phyloP scores from a whole-genome alignment of 2,329 filamentous ascomycete genomes.

The Hymenoscyphus repandus region DNA sequence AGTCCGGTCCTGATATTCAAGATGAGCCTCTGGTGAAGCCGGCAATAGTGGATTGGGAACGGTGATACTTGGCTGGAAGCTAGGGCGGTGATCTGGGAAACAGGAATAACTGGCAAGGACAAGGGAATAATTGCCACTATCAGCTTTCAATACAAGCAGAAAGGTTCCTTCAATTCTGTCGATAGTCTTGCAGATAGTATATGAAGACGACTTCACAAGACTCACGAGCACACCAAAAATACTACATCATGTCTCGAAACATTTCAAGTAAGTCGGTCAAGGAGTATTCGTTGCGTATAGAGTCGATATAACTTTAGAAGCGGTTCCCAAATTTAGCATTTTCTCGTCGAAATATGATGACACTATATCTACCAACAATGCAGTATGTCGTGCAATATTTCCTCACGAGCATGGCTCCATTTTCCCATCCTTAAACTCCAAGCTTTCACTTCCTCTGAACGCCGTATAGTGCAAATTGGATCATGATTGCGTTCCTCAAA shows the following conservation, averaged over 20 bases:
- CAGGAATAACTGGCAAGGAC: background rate
- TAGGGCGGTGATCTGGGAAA: background rate
- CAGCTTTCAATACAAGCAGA: no score
- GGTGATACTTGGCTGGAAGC: background rate
- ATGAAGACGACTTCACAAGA: no score
- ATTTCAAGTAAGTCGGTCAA: no score
- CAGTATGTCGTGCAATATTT: background rate
- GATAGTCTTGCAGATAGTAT: background rate
- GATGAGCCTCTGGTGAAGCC: background rate
- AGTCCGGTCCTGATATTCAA: background rate
- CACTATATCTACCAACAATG: background rate
- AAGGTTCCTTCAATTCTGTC: no score
- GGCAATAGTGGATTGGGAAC: background rate
- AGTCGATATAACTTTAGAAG: no score
- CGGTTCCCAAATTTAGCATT: no score
- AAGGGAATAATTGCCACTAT: background rate
- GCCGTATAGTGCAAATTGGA: slow-evolving; percentile 10
- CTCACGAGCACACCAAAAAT: no score
- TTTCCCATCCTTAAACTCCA: background rate
- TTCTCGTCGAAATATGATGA: no score
- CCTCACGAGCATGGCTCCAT: background rate
- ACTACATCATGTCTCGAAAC: no score
- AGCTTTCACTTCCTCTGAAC: slow-evolving; percentile 5
- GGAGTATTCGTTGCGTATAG: background rate
- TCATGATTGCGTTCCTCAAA: slow-evolving; percentile 44